Percentiles rank a stretch among this genome's conserved stretches.
phyloP scores from a whole-genome alignment of 306 rosid species.

The Quercus variabilis region DNA sequence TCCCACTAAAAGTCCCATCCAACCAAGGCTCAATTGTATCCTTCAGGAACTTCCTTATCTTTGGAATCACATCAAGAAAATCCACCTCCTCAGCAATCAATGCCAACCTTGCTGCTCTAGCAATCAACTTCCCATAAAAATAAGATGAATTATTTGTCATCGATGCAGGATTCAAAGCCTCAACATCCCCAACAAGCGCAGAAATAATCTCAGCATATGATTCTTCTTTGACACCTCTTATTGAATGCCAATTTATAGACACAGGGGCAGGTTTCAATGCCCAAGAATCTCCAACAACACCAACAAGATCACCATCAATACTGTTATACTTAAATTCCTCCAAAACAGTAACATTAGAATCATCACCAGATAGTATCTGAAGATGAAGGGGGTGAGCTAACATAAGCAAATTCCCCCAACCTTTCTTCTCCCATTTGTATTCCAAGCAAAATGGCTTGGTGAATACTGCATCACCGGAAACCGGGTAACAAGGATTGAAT shows the following conservation, averaged over 20 bases:
- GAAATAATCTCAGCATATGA: conserved; percentile 41
- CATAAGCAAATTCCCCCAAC: conserved; percentile 65
- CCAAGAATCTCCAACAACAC: conserved; percentile 84
- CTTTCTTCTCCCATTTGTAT: conserved; percentile 76
- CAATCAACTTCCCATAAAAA: conserved; percentile 68
- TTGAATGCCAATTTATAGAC: conserved; percentile 75
- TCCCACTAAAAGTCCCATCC: conserved; percentile 64
- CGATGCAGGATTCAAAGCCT: conserved; percentile 32
- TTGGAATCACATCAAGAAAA: conserved; percentile 53
- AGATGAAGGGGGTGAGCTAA: conserved; percentile 89
- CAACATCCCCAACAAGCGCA: conserved; percentile 60
- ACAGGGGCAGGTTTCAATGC: conserved; percentile 52
- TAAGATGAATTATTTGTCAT: conserved; percentile 41
- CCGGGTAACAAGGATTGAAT: conserved; percentile 66
- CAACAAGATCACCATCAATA: conserved; percentile 89
- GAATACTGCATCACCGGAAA: conserved; percentile 58
- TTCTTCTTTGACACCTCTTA: conserved; percentile 47
- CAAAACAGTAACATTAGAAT: conserved; percentile 34
- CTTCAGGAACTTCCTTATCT: conserved; percentile 45
- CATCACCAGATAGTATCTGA: conserved; percentile 36
- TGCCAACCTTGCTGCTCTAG: conserved; percentile 83
- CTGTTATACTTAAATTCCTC: conserved; percentile 60
- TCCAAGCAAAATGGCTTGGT: conserved; percentile 54
- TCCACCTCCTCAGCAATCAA: conserved; percentile 81
- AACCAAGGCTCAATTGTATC: conserved; percentile 83